Percentiles rank a stretch among this genome's conserved stretches.
These are phyloP conservation scores for Articulospora tetracladia DNA, from an alignment of 495 filamentous ascomycete species.

Conservation along the genomic window DNA sequence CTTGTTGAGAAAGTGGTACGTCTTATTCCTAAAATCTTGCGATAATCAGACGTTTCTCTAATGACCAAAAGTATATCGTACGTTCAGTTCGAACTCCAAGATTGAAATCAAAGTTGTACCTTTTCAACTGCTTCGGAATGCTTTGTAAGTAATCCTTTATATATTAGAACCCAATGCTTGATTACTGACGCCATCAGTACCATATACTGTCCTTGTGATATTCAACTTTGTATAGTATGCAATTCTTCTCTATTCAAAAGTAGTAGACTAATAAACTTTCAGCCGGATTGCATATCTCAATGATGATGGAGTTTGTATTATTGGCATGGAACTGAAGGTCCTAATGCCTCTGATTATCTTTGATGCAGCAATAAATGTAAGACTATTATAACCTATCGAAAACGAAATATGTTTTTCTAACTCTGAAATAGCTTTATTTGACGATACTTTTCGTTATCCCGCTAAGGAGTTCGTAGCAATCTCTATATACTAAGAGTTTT, in stretches of 20 bases:
- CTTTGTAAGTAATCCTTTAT: constrained; percentile 31
- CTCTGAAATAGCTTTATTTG: constrained; percentile 40
- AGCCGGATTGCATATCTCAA: constrained; percentile 8
- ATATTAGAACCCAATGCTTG: too few species aligned
- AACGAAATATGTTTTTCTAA: constrained; percentile 3
- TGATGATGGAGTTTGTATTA: constrained; percentile 42
- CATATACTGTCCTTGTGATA: constrained; percentile 37
- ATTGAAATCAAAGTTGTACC: constrained; percentile 42
- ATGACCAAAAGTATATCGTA: constrained; percentile 38
- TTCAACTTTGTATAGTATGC: constrained; percentile 46
- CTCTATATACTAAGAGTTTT: constrained; percentile 7
- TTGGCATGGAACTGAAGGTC: constrained; percentile 44
- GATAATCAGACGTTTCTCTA: not conserved
- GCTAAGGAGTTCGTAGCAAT: constrained; percentile 40
- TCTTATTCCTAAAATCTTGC: not conserved
- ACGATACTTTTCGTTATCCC: constrained; percentile 47
- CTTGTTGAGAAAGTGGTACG: constrained; percentile 50
- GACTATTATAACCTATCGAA: constrained; percentile 33
- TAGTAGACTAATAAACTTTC: too few species aligned
- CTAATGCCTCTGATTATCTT: constrained; percentile 48
- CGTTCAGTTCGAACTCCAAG: constrained; percentile 35
- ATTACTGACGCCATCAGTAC: not conserved
- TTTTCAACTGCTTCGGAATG: constrained; percentile 50
- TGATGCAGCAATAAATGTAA: constrained; percentile 43
- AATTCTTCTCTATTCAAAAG: too few species aligned